Base-by-base conservation (phyloP, 2,329 filamentous ascomycete genomes). In the Erysiphe pulchra region DNA sequence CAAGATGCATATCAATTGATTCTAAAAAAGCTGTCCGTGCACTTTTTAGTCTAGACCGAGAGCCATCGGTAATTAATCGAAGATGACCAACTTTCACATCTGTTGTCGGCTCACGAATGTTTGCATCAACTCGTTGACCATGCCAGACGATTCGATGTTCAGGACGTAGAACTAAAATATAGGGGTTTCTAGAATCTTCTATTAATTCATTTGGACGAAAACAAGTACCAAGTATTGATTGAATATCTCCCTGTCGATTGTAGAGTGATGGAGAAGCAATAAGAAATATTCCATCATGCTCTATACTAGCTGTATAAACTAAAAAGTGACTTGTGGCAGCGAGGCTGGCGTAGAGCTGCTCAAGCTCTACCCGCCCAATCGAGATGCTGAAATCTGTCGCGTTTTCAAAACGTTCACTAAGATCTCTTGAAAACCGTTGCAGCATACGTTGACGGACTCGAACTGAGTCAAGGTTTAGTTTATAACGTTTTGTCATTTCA, bases 401-500 rank as follows among this genome's bases (percentile, higher is more conserved):
- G 57, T 98, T 95, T 60, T 98, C 90, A 56, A 98, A 98, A 48
- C 87, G 77, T 57, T 93, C 82, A 54, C 81, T 86, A 46, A 98
- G 63, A 58, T 92, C 83, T 52, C 85, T 75, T 16, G 83, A 90
- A 62, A 95, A 95, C 49, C 90, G 82, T 59, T 95, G 92, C 50
- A 98, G 69, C 72, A 95, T 95, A 61, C 90, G 74, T 62, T 98
- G 90, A 18, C 90, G 76, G 47, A 95, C 86, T 55, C 90, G 84
- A 18, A 95, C 92, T 0, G 90, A 95, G 60, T 98, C 90, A 2
- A 98, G 66, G 50, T 86, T 85, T 50, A 84, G 80, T 63, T 94
- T 95, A 67, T 95, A 98, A 41, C 90, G 75, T 64, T 92, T 94
- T 61, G 90, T 92, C 80, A 94, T 92, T 50, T 94, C 87, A 9